Evolutionary conservation across 176 grass and related monocot genomes (phyloP).

Genomic region (Echinochloa phyllopogon): DNA sequence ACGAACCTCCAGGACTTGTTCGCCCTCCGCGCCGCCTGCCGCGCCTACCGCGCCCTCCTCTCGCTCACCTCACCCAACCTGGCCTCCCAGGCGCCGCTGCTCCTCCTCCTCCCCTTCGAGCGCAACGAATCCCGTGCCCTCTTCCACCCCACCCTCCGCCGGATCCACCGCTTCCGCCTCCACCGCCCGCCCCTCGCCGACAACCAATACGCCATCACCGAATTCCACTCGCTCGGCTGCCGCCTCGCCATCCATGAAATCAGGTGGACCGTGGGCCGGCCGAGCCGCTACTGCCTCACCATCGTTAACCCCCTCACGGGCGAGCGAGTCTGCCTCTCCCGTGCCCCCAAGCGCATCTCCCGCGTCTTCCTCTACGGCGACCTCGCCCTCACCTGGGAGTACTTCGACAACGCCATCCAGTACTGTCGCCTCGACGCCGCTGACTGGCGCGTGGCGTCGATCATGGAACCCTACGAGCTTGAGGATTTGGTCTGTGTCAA

Average conservation of each 20-base stretch:
- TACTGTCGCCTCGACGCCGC: constrained; percentile 37
- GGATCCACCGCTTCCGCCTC: constrained; percentile 45
- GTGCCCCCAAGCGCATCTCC: not conserved
- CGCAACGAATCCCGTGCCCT: constrained; percentile 31
- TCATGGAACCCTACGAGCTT: not conserved
- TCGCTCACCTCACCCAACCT: constrained; percentile 24
- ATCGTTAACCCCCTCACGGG: constrained; percentile 49
- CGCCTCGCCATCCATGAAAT: not conserved
- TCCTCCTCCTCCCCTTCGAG: constrained; percentile 41
- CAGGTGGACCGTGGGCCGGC: not conserved
- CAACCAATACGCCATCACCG: not conserved
- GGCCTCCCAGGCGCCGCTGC: constrained; percentile 40
- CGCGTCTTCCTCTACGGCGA: constrained; percentile 48
- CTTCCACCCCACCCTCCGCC: constrained; percentile 34
- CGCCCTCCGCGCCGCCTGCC: constrained; percentile 52
- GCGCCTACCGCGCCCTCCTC: constrained; percentile 42
- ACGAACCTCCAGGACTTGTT: constrained; percentile 53
- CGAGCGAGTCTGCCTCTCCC: constrained; percentile 39
- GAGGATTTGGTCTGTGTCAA: not conserved
- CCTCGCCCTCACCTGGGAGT: not conserved
- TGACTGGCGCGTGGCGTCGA: not conserved
- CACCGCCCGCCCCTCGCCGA: constrained; percentile 7
- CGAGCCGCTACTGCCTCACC: not conserved
- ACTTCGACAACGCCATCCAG: not conserved
- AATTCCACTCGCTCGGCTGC: constrained; percentile 7